These are phyloP conservation scores for Prunus mongolica DNA, from an alignment of 306 rosid genomes.

Conservation along the genomic window DNA sequence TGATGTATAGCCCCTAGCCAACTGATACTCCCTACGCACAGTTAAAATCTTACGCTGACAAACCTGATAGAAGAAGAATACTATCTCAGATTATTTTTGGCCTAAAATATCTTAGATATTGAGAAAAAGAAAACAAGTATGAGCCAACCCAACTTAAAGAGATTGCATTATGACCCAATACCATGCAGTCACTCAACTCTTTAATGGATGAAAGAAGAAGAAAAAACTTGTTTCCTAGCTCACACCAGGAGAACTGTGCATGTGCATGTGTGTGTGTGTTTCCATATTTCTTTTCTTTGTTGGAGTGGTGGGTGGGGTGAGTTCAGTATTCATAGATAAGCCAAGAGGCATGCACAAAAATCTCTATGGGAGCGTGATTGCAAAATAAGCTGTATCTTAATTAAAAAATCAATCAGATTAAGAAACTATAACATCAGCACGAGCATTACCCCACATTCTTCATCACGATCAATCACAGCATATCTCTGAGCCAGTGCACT, in stretches of 20 bases:
- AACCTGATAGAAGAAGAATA: slow-evolving; percentile 40
- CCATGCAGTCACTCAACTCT: not conserved
- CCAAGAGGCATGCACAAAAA: not conserved
- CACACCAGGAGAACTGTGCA: not conserved
- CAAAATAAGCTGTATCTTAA: not conserved
- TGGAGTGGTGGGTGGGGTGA: not conserved
- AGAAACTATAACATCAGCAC: slow-evolving; percentile 17
- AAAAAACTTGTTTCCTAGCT: not conserved
- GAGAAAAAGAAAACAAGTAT: not conserved
- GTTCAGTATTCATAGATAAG: not conserved
- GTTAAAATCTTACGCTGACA: slow-evolving; percentile 76
- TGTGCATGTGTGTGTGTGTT: not conserved
- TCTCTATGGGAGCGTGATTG: not conserved
- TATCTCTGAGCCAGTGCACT: slow-evolving; percentile 98
- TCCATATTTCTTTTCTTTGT: no score
- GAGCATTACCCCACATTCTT: slow-evolving; percentile 87
- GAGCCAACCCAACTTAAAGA: not conserved
- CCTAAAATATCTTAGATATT: not conserved
- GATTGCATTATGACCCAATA: not conserved
- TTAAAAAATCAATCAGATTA: not conserved
- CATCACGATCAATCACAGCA: slow-evolving; percentile 91
- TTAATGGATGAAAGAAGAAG: not conserved
- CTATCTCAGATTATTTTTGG: not conserved
- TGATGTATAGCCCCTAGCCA: slow-evolving; percentile 65
- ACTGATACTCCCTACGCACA: slow-evolving; percentile 66